phyloP scores from a whole-genome alignment of 306 rosid genomes.

The Leucaena leucocephala region DNA sequence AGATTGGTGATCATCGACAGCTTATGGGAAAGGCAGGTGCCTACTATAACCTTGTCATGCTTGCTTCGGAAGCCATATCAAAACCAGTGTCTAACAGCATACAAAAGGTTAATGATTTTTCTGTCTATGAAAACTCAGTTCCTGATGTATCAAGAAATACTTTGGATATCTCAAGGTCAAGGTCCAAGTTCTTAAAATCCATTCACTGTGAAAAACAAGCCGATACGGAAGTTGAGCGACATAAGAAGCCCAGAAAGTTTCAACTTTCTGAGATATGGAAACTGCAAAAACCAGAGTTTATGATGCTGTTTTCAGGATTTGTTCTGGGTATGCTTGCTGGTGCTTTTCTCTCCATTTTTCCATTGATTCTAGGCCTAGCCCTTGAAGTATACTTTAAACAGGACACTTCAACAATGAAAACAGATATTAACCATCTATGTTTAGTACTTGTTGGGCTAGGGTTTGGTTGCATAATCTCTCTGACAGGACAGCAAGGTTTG shows the following conservation, averaged over 20 bases:
- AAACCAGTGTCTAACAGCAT: slow-evolving; percentile 35
- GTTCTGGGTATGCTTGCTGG: slow-evolving; percentile 77
- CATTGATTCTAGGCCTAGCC: slow-evolving; percentile 65
- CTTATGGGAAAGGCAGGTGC: slow-evolving; percentile 74
- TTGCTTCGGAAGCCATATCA: slow-evolving; percentile 64
- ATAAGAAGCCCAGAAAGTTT: slow-evolving; percentile 40
- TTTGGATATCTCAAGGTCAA: slow-evolving; percentile 5
- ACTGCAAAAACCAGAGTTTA: slow-evolving; percentile 69
- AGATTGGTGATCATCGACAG: slow-evolving; percentile 85
- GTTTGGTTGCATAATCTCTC: slow-evolving; percentile 68
- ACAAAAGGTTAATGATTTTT: slow-evolving; percentile 36
- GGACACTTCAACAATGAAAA: slow-evolving; percentile 46
- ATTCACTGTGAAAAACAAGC: slow-evolving; percentile 36
- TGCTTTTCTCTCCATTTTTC: slow-evolving; percentile 76
- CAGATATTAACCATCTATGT: slow-evolving; percentile 60
- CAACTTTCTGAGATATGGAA: slow-evolving; percentile 67
- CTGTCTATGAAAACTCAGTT: slow-evolving; percentile 42
- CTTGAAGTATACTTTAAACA: slow-evolving; percentile 60
- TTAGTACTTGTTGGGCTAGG: slow-evolving; percentile 75
- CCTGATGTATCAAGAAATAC: slow-evolving; percentile 44
- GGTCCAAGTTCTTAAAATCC: slow-evolving; percentile 31
- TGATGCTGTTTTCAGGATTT: slow-evolving; percentile 61
- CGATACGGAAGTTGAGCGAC: slow-evolving; percentile 45
- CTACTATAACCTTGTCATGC: slow-evolving; percentile 79
- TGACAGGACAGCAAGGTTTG: slow-evolving; percentile 94